These are phyloP conservation scores for Zanthoxylum bungeanum DNA, from an alignment of 345 rosid genomes.

Conservation along the genomic window DNA sequence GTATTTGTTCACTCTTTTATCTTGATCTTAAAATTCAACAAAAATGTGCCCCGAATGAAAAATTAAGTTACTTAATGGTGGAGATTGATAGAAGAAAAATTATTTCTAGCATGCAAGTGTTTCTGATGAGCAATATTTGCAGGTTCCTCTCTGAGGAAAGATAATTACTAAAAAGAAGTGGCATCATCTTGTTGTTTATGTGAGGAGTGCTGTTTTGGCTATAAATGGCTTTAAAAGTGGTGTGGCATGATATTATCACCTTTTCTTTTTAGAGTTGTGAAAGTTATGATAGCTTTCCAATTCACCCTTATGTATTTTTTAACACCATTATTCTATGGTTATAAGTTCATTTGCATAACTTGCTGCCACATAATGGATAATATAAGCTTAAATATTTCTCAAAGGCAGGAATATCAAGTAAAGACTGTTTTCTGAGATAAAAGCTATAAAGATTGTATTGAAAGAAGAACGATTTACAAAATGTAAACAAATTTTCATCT, in stretches of 20 bases:
- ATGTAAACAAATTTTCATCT: not conserved
- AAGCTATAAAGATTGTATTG: not conserved
- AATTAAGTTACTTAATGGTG: not conserved
- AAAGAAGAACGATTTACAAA: not conserved
- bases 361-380: not conserved
- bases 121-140: not conserved
- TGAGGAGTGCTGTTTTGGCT: not conserved
- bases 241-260: not conserved
- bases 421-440: not conserved
- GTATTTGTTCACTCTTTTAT: too few relatives aligned
- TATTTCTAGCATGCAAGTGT: not conserved
- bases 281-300: not conserved
- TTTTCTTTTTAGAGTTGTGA: not conserved
- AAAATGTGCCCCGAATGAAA: not conserved
- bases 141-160: not conserved
- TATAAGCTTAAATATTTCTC: not conserved
- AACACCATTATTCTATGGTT: not conserved
- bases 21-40: slow-evolving; percentile 1
- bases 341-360: too few relatives aligned
- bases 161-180: not conserved
- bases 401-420: not conserved
- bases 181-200: not conserved
- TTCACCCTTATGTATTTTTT: not conserved
- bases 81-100: not conserved
- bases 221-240: not conserved